phyloP scores from a whole-genome alignment of 371 early-diverging fungal species.

The Mucor velutinosus region DNA sequence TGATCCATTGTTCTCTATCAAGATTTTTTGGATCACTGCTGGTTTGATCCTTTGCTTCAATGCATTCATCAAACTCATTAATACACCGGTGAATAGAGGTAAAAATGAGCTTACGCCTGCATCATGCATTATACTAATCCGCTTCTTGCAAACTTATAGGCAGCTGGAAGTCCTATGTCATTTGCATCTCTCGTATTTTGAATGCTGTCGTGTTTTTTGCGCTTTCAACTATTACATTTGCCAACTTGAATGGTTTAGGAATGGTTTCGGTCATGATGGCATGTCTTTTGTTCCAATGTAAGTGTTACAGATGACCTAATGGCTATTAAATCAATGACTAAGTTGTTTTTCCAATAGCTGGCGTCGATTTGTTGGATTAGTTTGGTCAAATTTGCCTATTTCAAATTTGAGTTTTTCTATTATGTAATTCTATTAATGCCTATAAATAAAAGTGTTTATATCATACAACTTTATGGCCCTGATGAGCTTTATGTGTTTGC shows the following conservation, averaged over 20 bases:
- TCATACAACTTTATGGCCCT: too few relatives aligned
- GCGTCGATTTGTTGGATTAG: constrained; percentile 45
- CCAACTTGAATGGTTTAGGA: constrained; percentile 41
- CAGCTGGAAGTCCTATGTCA: constrained; percentile 36
- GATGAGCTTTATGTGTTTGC: too few relatives aligned
- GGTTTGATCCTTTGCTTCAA: constrained; percentile 46
- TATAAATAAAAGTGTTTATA: too few relatives aligned
- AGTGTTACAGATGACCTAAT: constrained; percentile 13
- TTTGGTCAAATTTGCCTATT: background rate
- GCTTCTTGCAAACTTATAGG: constrained; percentile 25
- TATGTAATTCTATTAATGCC: background rate
- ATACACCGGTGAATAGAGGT: constrained; percentile 43
- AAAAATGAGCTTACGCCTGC: background rate
- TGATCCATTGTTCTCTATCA: constrained; percentile 32
- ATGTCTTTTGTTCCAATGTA: constrained; percentile 53
- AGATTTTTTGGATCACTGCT: constrained; percentile 47
- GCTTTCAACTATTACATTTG: constrained; percentile 41
- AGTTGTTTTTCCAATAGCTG: constrained; percentile 19
- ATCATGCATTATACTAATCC: background rate
- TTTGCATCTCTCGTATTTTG: constrained; percentile 51
- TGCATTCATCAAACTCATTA: constrained; percentile 46
- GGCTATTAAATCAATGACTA: background rate
- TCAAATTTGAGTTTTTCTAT: background rate
- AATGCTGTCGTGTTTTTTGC: constrained; percentile 55
- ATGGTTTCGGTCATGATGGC: constrained; percentile 54